phyloP scores from a whole-genome alignment of 129 eudicot genomes.

The Tanacetum coccineum region DNA sequence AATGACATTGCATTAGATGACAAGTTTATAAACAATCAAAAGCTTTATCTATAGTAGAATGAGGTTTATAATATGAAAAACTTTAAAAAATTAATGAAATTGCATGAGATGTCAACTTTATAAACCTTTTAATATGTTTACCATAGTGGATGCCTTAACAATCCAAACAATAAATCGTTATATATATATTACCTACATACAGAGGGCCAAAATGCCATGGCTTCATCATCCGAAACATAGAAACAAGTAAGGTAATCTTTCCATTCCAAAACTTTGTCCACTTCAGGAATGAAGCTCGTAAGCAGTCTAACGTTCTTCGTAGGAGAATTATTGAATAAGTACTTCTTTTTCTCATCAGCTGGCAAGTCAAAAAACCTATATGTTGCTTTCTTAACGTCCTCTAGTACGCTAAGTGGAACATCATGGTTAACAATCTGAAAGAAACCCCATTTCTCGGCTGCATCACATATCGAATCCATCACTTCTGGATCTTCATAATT shows the following conservation, averaged over 20 bases:
- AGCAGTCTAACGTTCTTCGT: slow-evolving; percentile 33
- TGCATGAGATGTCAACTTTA: too few relatives aligned
- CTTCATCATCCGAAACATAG: slow-evolving; percentile 33
- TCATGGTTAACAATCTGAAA: slow-evolving; percentile 39
- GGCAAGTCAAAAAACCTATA: slow-evolving; percentile 44
- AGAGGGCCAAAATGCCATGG: slow-evolving; percentile 40
- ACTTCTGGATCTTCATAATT: slow-evolving; percentile 41
- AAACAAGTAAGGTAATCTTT: slow-evolving; percentile 36
- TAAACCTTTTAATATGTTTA: too few relatives aligned
- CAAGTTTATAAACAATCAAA: too few relatives aligned
- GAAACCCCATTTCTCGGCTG: slow-evolving; percentile 38
- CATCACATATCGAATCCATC: slow-evolving; percentile 40
- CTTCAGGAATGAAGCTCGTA: slow-evolving; percentile 51
- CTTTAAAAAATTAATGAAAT: too few relatives aligned
- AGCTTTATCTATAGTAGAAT: too few relatives aligned
- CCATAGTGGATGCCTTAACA: too few relatives aligned
- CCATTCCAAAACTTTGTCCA: slow-evolving; percentile 51
- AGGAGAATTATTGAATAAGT: slow-evolving; percentile 36
- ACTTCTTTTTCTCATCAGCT: slow-evolving; percentile 54
- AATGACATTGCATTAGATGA: too few relatives aligned
- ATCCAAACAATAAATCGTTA: too few relatives aligned
- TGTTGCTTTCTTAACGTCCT: slow-evolving; percentile 46
- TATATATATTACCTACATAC: slow-evolving; percentile 29
- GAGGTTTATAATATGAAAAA: too few relatives aligned
- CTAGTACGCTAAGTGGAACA: slow-evolving; percentile 46